A percentile compares a stretch with the other conserved stretches of the same genome.
These are phyloP conservation scores for Alternaria sp. DNA, from an alignment of 2,329 filamentous ascomycete species.

Conservation along the genomic window DNA sequence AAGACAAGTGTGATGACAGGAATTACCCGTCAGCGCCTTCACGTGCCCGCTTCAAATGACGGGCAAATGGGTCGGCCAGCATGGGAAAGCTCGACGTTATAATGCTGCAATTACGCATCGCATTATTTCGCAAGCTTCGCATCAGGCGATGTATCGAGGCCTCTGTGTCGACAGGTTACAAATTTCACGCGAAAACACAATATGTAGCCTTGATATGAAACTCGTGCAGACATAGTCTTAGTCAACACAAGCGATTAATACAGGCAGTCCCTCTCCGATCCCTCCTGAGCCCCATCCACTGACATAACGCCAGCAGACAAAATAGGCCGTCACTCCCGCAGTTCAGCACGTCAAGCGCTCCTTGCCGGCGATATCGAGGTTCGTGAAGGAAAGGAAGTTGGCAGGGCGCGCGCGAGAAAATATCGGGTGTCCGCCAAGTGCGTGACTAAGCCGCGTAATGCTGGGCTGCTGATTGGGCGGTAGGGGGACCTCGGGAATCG, in stretches of 20 bases:
- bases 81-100: not conserved
- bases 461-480: conserved; percentile 34
- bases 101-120: not conserved
- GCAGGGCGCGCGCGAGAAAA: conserved; percentile 35
- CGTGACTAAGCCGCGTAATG: conserved; percentile 36
- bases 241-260: conserved; percentile 61
- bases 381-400: conserved; percentile 37
- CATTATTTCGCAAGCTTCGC: not conserved
- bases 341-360: conserved; percentile 43
- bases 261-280: conserved; percentile 57
- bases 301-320: conserved; percentile 50
- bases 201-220: conserved; percentile 63
- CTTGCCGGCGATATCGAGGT: conserved; percentile 50
- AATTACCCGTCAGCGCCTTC: not conserved
- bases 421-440: conserved; percentile 32
- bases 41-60: not conserved
- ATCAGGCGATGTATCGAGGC: not conserved
- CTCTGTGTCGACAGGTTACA: not conserved
- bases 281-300: conserved; percentile 44
- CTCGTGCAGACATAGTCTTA: conserved; percentile 52
- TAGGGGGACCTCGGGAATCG: conserved; percentile 33
- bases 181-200: conserved; percentile 5
- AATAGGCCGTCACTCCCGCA: conserved; percentile 44
- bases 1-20: not conserved
- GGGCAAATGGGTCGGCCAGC: not conserved